Conservation (phyloP, 2,329 filamentous ascomycete genomes). For the Beauveria sp. region DNA sequence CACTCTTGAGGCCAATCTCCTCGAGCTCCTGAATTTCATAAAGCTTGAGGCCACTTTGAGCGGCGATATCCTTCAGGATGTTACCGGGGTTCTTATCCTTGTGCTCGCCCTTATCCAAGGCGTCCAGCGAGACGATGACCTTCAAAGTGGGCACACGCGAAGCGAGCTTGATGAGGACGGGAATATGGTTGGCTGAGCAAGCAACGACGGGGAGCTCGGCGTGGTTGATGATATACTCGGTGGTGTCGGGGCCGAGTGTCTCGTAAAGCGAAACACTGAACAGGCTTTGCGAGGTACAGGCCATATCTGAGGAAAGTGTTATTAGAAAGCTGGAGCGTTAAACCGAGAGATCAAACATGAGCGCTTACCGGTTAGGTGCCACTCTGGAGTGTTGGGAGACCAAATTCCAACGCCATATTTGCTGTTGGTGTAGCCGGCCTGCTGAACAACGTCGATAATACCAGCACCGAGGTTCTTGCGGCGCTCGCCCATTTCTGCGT, state of each 20-base stretch:
- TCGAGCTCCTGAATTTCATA: slow-evolving; percentile 78
- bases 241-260: slow-evolving; percentile 86
- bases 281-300: slow-evolving; percentile 76
- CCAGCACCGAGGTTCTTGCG: slow-evolving; percentile 81
- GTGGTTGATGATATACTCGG: slow-evolving; percentile 95
- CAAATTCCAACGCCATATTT: slow-evolving; percentile 75
- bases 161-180: slow-evolving; percentile 70
- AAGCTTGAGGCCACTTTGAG: slow-evolving; percentile 67
- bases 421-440: slow-evolving; percentile 52
- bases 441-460: slow-evolving; percentile 71
- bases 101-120: slow-evolving; percentile 71
- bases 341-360: slow-evolving; percentile 1
- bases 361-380: slow-evolving; percentile 66
- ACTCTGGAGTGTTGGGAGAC: slow-evolving; percentile 80
- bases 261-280: slow-evolving; percentile 94
- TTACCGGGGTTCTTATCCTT: slow-evolving; percentile 70
- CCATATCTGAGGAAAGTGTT: slow-evolving; percentile 55
- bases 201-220: slow-evolving; percentile 67
- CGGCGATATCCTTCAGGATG: slow-evolving; percentile 68
- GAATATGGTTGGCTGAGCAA: slow-evolving; percentile 73
- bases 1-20: slow-evolving; percentile 63
- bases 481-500: slow-evolving; percentile 68
- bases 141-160: slow-evolving; percentile 74
- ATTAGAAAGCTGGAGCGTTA: slow-evolving; percentile 1
- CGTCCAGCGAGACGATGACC: slow-evolving; percentile 79